phyloP scores from a whole-genome alignment of 148 eudicot genomes.

The Camellia lanceoleosa region DNA sequence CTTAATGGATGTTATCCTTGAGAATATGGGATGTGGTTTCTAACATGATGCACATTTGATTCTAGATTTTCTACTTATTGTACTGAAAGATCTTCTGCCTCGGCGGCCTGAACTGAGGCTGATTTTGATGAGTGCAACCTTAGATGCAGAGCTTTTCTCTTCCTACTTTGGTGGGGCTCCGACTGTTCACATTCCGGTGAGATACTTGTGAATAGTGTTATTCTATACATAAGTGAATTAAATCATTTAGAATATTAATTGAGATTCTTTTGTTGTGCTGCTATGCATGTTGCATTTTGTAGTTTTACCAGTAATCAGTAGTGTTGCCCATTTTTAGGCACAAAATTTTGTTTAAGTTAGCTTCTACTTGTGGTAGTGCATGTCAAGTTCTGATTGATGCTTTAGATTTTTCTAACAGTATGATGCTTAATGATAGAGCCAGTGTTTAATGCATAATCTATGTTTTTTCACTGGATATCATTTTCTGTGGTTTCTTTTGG shows the following conservation, averaged over 20 bases:
- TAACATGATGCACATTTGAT: conserved; percentile 19
- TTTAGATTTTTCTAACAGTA: neutral
- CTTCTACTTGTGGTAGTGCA: neutral
- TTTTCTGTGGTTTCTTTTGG: neutral
- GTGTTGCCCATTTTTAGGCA: neutral
- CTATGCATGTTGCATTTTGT: neutral
- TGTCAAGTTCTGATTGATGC: neutral
- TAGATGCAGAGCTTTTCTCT: conserved; percentile 93
- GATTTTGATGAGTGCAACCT: conserved; percentile 97
- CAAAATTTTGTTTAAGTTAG: neutral
- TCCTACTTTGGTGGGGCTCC: conserved; percentile 88
- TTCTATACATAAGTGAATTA: neutral
- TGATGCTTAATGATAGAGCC: neutral
- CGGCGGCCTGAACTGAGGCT: conserved; percentile 82
- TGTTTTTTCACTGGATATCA: neutral
- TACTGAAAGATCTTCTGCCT: conserved; percentile 91
- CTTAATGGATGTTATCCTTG: neutral
- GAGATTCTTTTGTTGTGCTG: conserved; percentile 1
- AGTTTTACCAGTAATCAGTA: neutral
- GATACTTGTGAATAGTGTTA: conserved; percentile 15
- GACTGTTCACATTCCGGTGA: conserved; percentile 74
- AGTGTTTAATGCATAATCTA: neutral
- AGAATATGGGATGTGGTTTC: conserved; percentile 9
- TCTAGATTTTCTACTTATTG: conserved; percentile 91
- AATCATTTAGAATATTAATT: neutral